Percentiles rank a stretch among this genome's conserved stretches.
Conservation (phyloP, 306 rosid genomes). For the Cicer bijugum region DNA sequence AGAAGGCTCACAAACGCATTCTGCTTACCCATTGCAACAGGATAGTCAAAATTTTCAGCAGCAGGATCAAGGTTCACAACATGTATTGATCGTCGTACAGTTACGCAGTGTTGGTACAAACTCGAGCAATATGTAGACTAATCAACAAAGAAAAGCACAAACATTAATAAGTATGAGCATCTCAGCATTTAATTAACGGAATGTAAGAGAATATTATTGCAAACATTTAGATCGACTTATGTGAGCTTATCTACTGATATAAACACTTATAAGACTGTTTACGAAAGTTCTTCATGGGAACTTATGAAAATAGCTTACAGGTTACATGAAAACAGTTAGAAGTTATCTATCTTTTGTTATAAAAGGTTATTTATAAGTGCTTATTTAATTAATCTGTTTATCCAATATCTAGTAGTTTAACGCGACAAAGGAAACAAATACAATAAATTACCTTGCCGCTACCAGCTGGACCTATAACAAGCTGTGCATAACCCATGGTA, state of each 20-base stretch:
- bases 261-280: background rate
- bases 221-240: background rate
- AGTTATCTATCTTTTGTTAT: no score
- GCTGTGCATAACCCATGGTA: slow-evolving; percentile 69
- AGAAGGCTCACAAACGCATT: slow-evolving; percentile 9
- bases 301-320: no score
- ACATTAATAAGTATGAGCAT: slow-evolving; percentile 36
- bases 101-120: slow-evolving; percentile 66
- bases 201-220: background rate
- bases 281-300: no score
- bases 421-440: background rate
- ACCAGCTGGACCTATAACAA: slow-evolving; percentile 76
- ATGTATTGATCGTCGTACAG: slow-evolving; percentile 57
- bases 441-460: slow-evolving; percentile 69
- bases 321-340: no score
- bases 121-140: slow-evolving; percentile 89
- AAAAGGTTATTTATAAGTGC: no score
- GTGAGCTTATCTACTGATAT: background rate
- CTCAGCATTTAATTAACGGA: background rate
- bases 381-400: no score
- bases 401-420: background rate
- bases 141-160: slow-evolving; percentile 16
- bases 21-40: slow-evolving; percentile 79
- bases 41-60: slow-evolving; percentile 94
- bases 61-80: slow-evolving; percentile 92